Conservation (phyloP, 164 flowering plant species). For the Macadamia integrifolia region DNA sequence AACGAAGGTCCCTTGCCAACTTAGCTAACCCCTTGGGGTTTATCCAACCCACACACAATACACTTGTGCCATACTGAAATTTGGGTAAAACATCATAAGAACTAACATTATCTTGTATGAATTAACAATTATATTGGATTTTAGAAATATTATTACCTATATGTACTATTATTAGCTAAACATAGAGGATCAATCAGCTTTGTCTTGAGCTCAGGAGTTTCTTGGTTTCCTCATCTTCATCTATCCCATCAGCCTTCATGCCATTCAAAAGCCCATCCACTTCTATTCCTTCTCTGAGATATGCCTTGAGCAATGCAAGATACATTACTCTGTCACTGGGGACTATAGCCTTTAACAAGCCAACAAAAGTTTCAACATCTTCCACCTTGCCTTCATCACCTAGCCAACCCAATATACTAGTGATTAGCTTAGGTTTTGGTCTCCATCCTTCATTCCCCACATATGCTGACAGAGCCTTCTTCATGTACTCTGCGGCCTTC, state of each 20-base stretch:
- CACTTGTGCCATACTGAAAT: no score
- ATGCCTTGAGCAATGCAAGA: constrained; percentile 41
- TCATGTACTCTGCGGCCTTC: constrained; percentile 46
- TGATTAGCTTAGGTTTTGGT: constrained; percentile 26
- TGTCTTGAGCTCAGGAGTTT: constrained; percentile 25
- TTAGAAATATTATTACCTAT: no score
- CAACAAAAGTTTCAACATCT: constrained; percentile 41
- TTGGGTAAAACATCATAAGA: no score
- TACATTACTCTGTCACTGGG: constrained; percentile 38
- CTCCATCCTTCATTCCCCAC: constrained; percentile 33
- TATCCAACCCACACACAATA: no score
- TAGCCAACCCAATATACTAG: constrained; percentile 34
- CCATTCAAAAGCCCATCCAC: constrained; percentile 29
- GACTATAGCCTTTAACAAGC: constrained; percentile 23
- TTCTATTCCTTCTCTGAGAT: constrained; percentile 33
- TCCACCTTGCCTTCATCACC: constrained; percentile 36
- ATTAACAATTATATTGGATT: no score
- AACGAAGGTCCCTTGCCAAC: no score
- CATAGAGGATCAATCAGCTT: background rate
- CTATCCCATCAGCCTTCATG: constrained; percentile 47
- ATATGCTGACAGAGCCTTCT: constrained; percentile 31
- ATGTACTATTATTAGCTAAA: no score
- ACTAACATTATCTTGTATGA: no score
- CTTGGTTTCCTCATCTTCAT: constrained; percentile 40
- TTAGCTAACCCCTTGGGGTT: no score